Evolutionary conservation across 1,284 basidiomycete genomes (phyloP).

Genomic region (Cryptococcus sp.): DNA sequence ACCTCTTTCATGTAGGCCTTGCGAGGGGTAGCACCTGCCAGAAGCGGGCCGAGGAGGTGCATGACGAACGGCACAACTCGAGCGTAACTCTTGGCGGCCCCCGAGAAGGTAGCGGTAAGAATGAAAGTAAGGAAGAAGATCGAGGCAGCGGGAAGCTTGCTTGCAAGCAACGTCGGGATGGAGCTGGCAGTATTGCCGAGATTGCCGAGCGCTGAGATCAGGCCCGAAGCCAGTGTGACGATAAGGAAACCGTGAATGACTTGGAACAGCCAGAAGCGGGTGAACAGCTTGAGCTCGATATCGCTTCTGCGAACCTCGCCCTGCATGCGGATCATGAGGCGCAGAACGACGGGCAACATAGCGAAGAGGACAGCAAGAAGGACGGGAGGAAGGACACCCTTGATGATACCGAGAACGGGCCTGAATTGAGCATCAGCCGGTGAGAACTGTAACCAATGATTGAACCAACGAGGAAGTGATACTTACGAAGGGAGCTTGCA

Average conservation of each 20-base stretch:
- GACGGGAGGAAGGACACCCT: constrained; percentile 84
- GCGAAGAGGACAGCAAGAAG: constrained; percentile 86
- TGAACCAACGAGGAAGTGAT: constrained; percentile 5
- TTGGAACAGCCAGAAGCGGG: constrained; percentile 88
- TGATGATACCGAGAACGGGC: constrained; percentile 71
- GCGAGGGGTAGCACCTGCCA: constrained; percentile 89
- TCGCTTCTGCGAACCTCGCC: constrained; percentile 60
- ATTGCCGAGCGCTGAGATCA: constrained; percentile 68
- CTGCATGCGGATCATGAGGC: constrained; percentile 46
- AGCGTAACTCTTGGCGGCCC: constrained; percentile 75
- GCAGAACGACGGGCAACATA: constrained; percentile 83
- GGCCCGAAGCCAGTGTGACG: constrained; percentile 77
- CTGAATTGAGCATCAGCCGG: constrained; percentile 50
- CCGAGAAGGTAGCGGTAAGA: constrained; percentile 61
- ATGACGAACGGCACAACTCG: constrained; percentile 73
- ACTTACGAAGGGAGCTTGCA: constrained; percentile 62
- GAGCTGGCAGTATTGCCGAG: constrained; percentile 65
- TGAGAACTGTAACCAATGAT: background rate
- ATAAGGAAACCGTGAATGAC: constrained; percentile 89
- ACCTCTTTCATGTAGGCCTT: constrained; percentile 45
- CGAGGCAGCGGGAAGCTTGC: constrained; percentile 77
- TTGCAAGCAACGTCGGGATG: constrained; percentile 68
- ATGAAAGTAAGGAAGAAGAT: constrained; percentile 90
- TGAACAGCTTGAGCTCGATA: constrained; percentile 88
- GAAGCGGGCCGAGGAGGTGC: constrained; percentile 80